phyloP scores from a whole-genome alignment of 345 rosid species.

The Trapa incisa region DNA sequence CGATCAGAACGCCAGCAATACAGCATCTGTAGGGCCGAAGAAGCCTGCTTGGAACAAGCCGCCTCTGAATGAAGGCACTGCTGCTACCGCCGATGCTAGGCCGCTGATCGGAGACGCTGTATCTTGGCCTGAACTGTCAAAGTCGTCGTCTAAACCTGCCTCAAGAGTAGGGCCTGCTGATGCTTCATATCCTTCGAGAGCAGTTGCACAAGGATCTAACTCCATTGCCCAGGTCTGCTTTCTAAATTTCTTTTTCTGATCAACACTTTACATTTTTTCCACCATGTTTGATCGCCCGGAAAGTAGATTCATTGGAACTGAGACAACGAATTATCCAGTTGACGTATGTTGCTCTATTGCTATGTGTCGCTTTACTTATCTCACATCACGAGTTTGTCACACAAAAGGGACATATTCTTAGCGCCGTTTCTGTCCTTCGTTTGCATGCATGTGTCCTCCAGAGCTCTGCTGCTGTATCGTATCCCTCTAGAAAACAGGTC shows the following conservation, averaged over 20 bases:
- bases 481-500: constrained; percentile 20
- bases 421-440: background rate
- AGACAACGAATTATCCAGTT: background rate
- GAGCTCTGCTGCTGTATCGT: constrained; percentile 13
- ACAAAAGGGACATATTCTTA: background rate
- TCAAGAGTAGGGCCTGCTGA: constrained; percentile 26
- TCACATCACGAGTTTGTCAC: background rate
- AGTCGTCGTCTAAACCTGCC: constrained; percentile 34
- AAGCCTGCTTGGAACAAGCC: constrained; percentile 51
- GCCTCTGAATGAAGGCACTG: constrained; percentile 7
- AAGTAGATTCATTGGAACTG: background rate
- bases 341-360: background rate
- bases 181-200: constrained; percentile 17
- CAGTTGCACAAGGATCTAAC: constrained; percentile 28
- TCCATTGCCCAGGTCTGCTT: constrained; percentile 31
- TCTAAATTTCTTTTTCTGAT: background rate
- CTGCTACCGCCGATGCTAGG: constrained; percentile 21
- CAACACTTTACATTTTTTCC: background rate
- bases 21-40: constrained; percentile 20
- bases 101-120: constrained; percentile 42
- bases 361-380: background rate
- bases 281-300: background rate
- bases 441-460: constrained; percentile 11
- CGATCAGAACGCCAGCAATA: constrained; percentile 23
- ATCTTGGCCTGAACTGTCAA: constrained; percentile 58